Base-by-base conservation (phyloP, 2,329 filamentous ascomycete species). In the Zasmidium cellare region DNA sequence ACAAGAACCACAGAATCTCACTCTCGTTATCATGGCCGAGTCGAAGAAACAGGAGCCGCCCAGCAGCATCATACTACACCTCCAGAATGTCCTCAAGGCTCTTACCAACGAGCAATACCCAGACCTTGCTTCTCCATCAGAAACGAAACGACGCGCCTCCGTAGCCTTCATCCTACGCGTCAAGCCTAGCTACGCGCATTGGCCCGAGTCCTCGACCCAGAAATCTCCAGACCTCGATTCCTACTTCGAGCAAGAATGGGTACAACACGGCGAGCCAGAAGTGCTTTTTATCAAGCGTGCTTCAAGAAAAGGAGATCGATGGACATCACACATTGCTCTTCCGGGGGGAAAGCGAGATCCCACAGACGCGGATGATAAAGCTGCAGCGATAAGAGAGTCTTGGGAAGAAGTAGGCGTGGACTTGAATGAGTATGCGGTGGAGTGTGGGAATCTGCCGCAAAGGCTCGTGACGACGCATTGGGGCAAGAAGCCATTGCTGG, bases 241-340 rank as follows among this genome's bases (percentile, higher is more conserved):
- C 9, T 89, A 88, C 75, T 89, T 89, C 68, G 74, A 77, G 1
- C 84, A 87, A 65, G 71, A 80, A 16, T 90, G 87, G 87, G 85
- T 87, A 6, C 79, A 82, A 62, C 74, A 87, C 69, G 86, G 86
- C 22, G 83, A 87, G 60, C 83, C 87, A 0, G 87, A 90, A 70
- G 76, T 86, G n/a, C 77, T 89, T 2, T 89, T 89, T 71, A 90
- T 90, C 71, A 90, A 89, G 69, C 78, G 87, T 47, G 84, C 87
- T 2, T 80, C 85, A 3, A 77, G 87, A 38, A 77, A 80, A 55
- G 86, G 86, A 7, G 87, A 90, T 70, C 78, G 86, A 57, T 90
- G 87, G 87, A 88, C 85, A 1, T 82, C 83, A 2, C 87, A 90
- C 75, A 82, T 89, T 56, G 87, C 87, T 0, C 73, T 89, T 3